A percentile compares a stretch with the other conserved stretches of the same genome.
Conservation (phyloP, 306 rosid species). For the Cucumis sativus region DNA sequence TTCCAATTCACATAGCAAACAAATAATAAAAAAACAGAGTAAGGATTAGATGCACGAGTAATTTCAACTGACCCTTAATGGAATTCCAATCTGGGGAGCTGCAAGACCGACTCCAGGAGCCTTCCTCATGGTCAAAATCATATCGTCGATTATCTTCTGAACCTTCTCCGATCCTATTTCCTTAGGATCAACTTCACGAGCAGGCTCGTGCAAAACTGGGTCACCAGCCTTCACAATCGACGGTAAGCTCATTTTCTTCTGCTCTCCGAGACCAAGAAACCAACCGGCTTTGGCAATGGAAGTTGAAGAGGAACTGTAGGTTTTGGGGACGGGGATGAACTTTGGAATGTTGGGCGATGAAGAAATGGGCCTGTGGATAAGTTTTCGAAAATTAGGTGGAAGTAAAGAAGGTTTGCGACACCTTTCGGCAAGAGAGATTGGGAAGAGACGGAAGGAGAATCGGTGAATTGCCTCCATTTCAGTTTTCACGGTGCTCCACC, state of each 20-base stretch:
- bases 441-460: slow-evolving; percentile 27
- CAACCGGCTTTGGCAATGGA: slow-evolving; percentile 56
- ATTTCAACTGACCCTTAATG: slow-evolving; percentile 44
- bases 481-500: neutral
- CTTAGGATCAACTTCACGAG: slow-evolving; percentile 41
- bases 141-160: slow-evolving; percentile 77
- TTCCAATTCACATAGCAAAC: neutral
- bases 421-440: slow-evolving; percentile 14
- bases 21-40: neutral
- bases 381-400: slow-evolving; percentile 13
- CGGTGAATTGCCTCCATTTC: slow-evolving; percentile 41
- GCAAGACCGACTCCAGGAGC: slow-evolving; percentile 94
- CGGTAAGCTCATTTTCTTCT: slow-evolving; percentile 35
- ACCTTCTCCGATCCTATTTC: slow-evolving; percentile 60
- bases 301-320: slow-evolving; percentile 24
- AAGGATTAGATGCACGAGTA: neutral
- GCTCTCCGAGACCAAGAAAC: slow-evolving; percentile 55
- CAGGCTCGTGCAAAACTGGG: slow-evolving; percentile 84
- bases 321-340: slow-evolving; percentile 6
- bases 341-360: neutral
- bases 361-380: neutral
- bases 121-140: slow-evolving; percentile 63
- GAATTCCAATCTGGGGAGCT: slow-evolving; percentile 91
- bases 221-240: slow-evolving; percentile 85
- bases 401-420: slow-evolving; percentile 1